Evolutionary conservation across 257 asterid species (phyloP), one percentile per base, ranked within the genome.

Genomic region (Parsonsia alboflavescens): DNA sequence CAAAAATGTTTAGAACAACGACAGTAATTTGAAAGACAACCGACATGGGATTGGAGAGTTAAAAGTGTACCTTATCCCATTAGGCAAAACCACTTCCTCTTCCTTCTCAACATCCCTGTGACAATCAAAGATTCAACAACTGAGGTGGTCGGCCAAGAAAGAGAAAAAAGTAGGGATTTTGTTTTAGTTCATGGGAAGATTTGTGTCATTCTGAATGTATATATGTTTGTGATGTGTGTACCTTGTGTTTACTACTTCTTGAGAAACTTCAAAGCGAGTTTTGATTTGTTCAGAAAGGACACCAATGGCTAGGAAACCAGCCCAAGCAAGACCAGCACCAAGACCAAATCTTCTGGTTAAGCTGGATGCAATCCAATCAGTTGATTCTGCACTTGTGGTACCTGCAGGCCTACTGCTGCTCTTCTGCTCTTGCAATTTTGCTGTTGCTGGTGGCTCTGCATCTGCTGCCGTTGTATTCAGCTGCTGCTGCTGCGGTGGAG

Each of bases 241-340:
- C 98, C 96, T 87, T 41, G 98, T 87, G 82, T 80, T 82, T 28
- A 87, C 87, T 85, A 77, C 85, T 80, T 92, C 85, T 67, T 84
- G 88, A 33, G 97, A 89, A 53, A 93, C 92, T 80, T 93, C 97
- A 2, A 91, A 82, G 5, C 95, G 82, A 56, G 98, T 93, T 82
- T 93, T 91, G 78, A 93, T 86, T 80, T 93, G 98, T 80, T 93
- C 96, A 36, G 98, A 91, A 63, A 88, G 77, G 63, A 91, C 97
- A 28, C 97, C 98, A 76, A 81, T 73, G 5, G 96, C 91, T 44
- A 91, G 86, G 78, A 89, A 91, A 57, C 90, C 93, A 10, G 87
- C 96, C 97, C 97, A 93, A 7, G 96, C 93, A 49, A 93, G 91
- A 12, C 98, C 97, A 48, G 96, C 93, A 48, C 98, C 98, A 66